phyloP scores from a whole-genome alignment of 192 early-diverging fungal genomes.

The Mortierella alpina region DNA sequence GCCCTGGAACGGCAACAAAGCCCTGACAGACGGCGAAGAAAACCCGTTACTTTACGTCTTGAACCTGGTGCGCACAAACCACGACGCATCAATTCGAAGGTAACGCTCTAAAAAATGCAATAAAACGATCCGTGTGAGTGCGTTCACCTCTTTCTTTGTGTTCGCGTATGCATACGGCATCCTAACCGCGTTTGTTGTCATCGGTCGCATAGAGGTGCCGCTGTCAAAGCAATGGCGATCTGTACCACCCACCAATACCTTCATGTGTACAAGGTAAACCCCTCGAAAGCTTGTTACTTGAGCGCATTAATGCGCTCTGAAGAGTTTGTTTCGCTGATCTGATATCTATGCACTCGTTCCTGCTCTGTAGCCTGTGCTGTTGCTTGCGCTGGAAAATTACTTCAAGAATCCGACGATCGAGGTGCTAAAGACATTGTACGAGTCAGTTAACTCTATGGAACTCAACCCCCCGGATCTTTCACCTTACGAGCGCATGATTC shows the following conservation, averaged over 20 bases:
- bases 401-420: constrained; percentile 79
- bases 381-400: constrained; percentile 93
- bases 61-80: constrained; percentile 91
- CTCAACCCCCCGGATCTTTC: constrained; percentile 85
- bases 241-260: constrained; percentile 90
- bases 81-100: constrained; percentile 82
- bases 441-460: constrained; percentile 88
- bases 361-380: constrained; percentile 78
- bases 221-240: constrained; percentile 95
- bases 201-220: constrained; percentile 73
- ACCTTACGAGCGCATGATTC: constrained; percentile 82
- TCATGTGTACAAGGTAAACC: constrained; percentile 83
- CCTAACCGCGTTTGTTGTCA: background rate
- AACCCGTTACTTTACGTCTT: constrained; percentile 89
- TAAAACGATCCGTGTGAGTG: no score
- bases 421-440: constrained; percentile 82
- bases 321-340: background rate
- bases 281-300: background rate
- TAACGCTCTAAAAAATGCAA: constrained; percentile 11
- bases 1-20: constrained; percentile 54
- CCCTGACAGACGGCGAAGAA: constrained; percentile 42
- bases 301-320: constrained; percentile 12
- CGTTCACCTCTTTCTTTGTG: no score
- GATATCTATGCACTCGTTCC: background rate
- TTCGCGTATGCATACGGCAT: background rate